These are phyloP conservation scores for Arachnopeziza araneosa DNA, from an alignment of 2,329 filamentous ascomycete genomes.

Conservation along the genomic window DNA sequence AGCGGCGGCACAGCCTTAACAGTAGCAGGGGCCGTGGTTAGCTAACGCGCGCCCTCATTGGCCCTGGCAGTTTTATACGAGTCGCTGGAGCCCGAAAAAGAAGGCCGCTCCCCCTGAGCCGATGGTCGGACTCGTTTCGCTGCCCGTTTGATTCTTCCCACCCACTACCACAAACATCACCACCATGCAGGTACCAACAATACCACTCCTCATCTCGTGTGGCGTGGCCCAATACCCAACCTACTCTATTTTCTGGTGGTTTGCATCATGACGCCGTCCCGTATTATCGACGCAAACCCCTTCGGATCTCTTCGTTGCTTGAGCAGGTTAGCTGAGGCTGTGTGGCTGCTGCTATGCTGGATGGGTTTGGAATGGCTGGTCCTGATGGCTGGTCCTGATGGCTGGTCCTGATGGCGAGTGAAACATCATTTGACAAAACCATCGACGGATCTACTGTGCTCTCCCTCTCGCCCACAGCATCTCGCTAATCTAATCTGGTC, in stretches of 20 bases:
- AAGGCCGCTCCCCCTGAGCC: background rate
- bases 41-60: background rate
- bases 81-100: background rate
- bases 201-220: background rate
- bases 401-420: background rate
- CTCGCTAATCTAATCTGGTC: background rate
- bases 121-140: background rate
- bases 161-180: no score
- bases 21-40: background rate
- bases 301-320: no score
- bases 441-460: background rate
- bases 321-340: background rate
- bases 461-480: background rate
- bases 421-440: background rate
- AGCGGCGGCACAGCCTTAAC: background rate
- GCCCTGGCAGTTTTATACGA: background rate
- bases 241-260: background rate
- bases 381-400: background rate
- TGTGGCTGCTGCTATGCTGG: background rate
- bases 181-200: background rate
- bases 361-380: background rate
- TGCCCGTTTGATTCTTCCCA: background rate
- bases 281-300: no score
- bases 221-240: background rate
- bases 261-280: background rate